Evolutionary conservation across 2,329 filamentous ascomycete species (phyloP), one percentile per base, ranked within the genome.

Genomic region (Colletotrichum gigasporum): DNA sequence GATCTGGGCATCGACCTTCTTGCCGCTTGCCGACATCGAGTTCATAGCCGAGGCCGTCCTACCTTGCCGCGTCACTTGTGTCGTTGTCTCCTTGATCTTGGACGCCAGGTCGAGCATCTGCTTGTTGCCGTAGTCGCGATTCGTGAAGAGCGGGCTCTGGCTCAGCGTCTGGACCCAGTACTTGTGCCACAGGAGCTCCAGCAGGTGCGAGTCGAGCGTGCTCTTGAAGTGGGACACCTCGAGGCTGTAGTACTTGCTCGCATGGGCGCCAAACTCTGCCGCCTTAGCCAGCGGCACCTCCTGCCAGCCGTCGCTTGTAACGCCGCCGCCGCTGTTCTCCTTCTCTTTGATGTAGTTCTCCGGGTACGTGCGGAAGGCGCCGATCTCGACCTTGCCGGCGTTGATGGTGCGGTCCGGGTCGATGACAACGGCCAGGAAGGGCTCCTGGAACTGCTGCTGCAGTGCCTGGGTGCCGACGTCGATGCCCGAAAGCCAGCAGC

Each of bases 91-190:
- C 69, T 85, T 84, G 69, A 96, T 90, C 80, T 97, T 97, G 69
- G 89, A 87, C 39, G 91, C 91, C 42, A 98, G 83, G 76, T 99
- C 96, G 50, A 90, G 83, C 79, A 99, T 96, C 78, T 97, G 94
- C 77, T 94, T 96, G 72, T 91, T 97, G 54, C 90, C 91, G 74
- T 94, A 99, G 71, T 97, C 95, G 67, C 94, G 91, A 74, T 97
- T 98, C 59, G 93, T 94, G 71, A 97, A 90, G 4, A 97, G 85
- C 20, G 95, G 94, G 70, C 90, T 96, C 71, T 97, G 93, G 30
- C 93, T 96, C 18, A 99, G 86, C 5, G 96, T 99, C 73, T 96
- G 92, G 32, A 97, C 94, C 96, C 94, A 97, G 83, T 99, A 99
- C 79, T 98, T 98, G 82, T 97, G 97, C 96, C 96, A 98, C 28